These are phyloP conservation scores for Hypoxylon sp. DNA, from an alignment of 2,329 filamentous ascomycete species.

Conservation along the genomic window DNA sequence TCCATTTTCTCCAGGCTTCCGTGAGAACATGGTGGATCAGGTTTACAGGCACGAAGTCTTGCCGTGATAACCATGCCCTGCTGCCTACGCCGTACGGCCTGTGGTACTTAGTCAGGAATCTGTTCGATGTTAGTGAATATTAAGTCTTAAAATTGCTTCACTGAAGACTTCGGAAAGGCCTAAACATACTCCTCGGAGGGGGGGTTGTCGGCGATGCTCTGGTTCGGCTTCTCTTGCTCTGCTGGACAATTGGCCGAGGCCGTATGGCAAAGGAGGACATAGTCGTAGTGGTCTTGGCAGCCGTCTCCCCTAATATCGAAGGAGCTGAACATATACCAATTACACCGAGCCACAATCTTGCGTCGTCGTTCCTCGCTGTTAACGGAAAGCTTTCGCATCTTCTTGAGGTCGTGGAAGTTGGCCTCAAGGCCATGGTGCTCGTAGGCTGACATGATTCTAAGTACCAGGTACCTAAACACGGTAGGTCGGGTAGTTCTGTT, in stretches of 20 bases:
- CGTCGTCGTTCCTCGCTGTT: slow-evolving; percentile 1
- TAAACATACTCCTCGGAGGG: slow-evolving; percentile 19
- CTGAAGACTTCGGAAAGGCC: neutral
- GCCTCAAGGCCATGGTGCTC: slow-evolving; percentile 9
- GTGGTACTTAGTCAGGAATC: slow-evolving; percentile 22
- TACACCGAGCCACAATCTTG: slow-evolving; percentile 28
- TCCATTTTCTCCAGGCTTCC: slow-evolving; percentile 29
- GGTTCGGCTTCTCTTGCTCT: slow-evolving; percentile 26
- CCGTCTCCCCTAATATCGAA: slow-evolving; percentile 6
- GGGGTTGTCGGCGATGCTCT: slow-evolving; percentile 2
- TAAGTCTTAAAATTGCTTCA: neutral
- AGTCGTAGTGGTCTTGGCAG: neutral
- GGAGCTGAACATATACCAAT: slow-evolving; percentile 38
- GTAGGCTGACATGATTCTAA: neutral
- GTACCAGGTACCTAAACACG: too few relatives aligned
- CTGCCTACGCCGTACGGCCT: slow-evolving; percentile 1
- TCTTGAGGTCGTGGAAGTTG: slow-evolving; percentile 14
- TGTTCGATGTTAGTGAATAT: slow-evolving; percentile 7
- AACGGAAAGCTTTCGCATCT: slow-evolving; percentile 6
- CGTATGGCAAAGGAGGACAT: slow-evolving; percentile 5
- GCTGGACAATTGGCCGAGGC: slow-evolving; percentile 1
- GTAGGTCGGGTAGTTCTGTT: neutral
- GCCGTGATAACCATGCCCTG: neutral
- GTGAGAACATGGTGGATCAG: slow-evolving; percentile 22
- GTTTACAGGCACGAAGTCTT: slow-evolving; percentile 1